Conservation (phyloP, 768 basidiomycete genomes). For the Boletus pseudo-olivaceus region DNA sequence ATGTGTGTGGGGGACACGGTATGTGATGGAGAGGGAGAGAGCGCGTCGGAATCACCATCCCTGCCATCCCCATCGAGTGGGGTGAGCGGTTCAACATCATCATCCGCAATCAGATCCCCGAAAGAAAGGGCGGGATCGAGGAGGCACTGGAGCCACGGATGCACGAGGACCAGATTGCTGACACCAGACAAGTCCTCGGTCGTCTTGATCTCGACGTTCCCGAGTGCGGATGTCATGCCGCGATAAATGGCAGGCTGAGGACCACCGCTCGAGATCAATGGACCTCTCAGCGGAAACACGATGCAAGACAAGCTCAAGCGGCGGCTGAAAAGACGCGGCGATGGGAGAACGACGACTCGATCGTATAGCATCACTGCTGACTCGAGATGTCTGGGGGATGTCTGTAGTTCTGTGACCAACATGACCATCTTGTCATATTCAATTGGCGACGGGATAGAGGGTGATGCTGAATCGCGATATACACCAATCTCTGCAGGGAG, state of each 20-base stretch:
- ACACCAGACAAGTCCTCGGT: background rate
- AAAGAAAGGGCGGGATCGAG: background rate
- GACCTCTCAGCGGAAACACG: background rate
- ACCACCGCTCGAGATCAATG: no score
- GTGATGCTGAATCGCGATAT: no score
- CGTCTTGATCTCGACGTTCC: background rate
- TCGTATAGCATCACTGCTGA: background rate
- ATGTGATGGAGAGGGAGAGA: background rate
- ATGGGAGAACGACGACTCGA: background rate
- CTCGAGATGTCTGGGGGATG: background rate
- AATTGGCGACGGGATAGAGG: no score
- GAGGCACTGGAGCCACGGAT: background rate
- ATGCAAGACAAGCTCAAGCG: background rate
- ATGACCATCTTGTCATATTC: no score
- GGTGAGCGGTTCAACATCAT: background rate
- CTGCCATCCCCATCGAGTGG: background rate
- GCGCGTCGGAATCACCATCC: background rate
- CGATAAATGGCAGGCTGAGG: background rate
- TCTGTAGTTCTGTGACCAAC: background rate
- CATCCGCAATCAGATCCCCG: background rate
- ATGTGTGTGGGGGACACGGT: background rate
- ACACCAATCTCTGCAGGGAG: no score
- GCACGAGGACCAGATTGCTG: background rate
- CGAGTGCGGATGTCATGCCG: background rate
- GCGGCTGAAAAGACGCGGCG: background rate